Percentiles rank a stretch among this genome's conserved stretches.
Evolutionary conservation across 768 basidiomycete species (phyloP).

Genomic region (Lyophyllum semitale): DNA sequence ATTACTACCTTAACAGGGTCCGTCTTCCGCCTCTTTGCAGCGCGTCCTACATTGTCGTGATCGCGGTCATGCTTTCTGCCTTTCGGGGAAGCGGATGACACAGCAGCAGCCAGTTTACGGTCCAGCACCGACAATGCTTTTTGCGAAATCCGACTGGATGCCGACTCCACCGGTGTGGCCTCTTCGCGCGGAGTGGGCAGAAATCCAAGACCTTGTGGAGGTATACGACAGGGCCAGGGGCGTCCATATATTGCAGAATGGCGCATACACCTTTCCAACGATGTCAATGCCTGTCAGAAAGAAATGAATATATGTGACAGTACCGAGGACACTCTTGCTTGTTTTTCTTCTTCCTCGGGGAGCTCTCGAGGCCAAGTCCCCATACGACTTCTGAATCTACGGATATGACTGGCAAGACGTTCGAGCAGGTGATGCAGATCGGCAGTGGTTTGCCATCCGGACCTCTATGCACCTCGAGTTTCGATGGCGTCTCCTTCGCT

Average conservation of each 20-base stretch:
- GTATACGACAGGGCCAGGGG: constrained; percentile 69
- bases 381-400: constrained; percentile 76
- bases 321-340: constrained; percentile 79
- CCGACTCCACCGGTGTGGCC: constrained; percentile 45
- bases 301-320: constrained; percentile 13
- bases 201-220: constrained; percentile 46
- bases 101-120: constrained; percentile 51
- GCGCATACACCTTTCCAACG: constrained; percentile 63
- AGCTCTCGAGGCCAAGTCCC: constrained; percentile 58
- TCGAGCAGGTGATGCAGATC: constrained; percentile 70
- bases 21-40: constrained; percentile 52
- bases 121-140: constrained; percentile 54
- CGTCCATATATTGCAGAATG: constrained; percentile 77
- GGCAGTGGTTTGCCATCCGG: constrained; percentile 70
- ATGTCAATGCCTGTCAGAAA: neutral
- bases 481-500: constrained; percentile 35
- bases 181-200: constrained; percentile 55
- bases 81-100: constrained; percentile 26
- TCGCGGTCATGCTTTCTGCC: constrained; percentile 32
- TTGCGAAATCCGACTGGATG: constrained; percentile 50
- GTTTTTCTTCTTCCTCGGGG: constrained; percentile 59
- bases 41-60: constrained; percentile 36
- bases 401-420: constrained; percentile 73
- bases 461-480: constrained; percentile 50
- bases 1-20: constrained; percentile 34